phyloP scores from a whole-genome alignment of 345 rosid species.

The Sonneratia caseolaris region DNA sequence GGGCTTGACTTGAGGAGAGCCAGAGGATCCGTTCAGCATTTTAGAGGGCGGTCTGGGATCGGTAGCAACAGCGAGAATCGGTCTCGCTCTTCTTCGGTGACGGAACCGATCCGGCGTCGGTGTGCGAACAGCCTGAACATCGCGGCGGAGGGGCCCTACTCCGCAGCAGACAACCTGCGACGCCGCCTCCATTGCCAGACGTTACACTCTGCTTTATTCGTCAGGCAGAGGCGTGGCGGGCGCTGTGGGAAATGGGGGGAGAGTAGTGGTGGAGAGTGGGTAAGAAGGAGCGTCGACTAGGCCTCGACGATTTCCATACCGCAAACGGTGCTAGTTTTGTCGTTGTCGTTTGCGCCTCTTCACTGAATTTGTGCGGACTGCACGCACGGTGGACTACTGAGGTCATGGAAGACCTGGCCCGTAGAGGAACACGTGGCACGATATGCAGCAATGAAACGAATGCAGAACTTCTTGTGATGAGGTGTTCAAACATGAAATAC shows the following conservation, averaged over 20 bases:
- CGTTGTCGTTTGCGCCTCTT: background rate
- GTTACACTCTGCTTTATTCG: too few species aligned
- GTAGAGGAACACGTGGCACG: slow-evolving; percentile 42
- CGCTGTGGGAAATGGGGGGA: background rate
- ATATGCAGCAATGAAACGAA: slow-evolving; percentile 30
- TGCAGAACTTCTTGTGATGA: too few species aligned
- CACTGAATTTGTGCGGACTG: background rate
- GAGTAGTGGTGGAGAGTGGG: background rate
- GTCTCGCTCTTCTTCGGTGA: slow-evolving; percentile 6
- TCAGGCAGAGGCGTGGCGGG: background rate
- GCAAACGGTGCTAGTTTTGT: background rate
- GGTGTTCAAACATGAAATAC: too few species aligned
- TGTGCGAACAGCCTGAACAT: background rate
- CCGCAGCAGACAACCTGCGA: slow-evolving; percentile 20
- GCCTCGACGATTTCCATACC: too few species aligned
- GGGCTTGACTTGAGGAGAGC: slow-evolving; percentile 26
- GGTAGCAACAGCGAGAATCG: slow-evolving; percentile 45
- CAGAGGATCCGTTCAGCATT: slow-evolving; percentile 39
- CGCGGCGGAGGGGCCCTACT: slow-evolving; percentile 13
- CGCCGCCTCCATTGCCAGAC: slow-evolving; percentile 9
- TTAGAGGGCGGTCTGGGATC: slow-evolving; percentile 57
- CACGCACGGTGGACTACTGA: too few species aligned
- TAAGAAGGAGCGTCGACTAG: too few species aligned
- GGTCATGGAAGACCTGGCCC: slow-evolving; percentile 14
- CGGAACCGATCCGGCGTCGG: background rate